Evolutionary conservation across 192 early-diverging fungal species (phyloP), one percentile per base, ranked within the genome.

Genomic region (Dissophora globulifera): DNA sequence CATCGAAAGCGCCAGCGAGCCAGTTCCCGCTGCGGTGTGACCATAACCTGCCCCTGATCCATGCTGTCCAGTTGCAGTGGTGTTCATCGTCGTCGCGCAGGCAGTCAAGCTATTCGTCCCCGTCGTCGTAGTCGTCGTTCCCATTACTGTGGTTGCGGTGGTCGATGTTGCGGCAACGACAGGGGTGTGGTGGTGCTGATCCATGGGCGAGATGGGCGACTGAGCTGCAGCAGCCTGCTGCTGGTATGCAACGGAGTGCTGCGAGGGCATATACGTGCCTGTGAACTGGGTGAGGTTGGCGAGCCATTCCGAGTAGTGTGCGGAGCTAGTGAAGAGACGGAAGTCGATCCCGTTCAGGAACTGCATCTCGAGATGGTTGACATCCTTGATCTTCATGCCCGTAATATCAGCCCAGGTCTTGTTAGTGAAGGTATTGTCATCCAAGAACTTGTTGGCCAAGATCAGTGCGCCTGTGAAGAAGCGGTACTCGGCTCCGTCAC

Each of bases 361-460:
- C 70, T 94, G 93, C 50, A 93, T 83, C 83, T 93, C 93, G 81
- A 93, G 91, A 27, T 92, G 88, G 54, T 91, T 90, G 25, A 96
- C 79, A 69, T 96, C 93, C 48, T 84, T 74, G 41, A 93, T 85
- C 13, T 92, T 92, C 78, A 96, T 92, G 27, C 88, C 84, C n/a
- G 90, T 92, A 15, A 96, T 89, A 68, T 93, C 89, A 15, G 91
- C 86, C 94, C 94, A 96, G 1, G 94, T 94, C 78, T 89, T 85
- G 74, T 93, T 94, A 20, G 93, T 91, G 63, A 91, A 96, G 17
- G 93, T 95, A 81, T 95, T 93, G 79, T 96, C 94, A 46, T 93
- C 88, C n/a, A 92, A 81, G 45, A 87, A 88, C 58, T 95, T 95
- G 86, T 92, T 94, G 32, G 91, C 89, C 17, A 87, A 55, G 58